Conservation (phyloP, 75 land plant species). For the Adiantum capillusveneris region DNA sequence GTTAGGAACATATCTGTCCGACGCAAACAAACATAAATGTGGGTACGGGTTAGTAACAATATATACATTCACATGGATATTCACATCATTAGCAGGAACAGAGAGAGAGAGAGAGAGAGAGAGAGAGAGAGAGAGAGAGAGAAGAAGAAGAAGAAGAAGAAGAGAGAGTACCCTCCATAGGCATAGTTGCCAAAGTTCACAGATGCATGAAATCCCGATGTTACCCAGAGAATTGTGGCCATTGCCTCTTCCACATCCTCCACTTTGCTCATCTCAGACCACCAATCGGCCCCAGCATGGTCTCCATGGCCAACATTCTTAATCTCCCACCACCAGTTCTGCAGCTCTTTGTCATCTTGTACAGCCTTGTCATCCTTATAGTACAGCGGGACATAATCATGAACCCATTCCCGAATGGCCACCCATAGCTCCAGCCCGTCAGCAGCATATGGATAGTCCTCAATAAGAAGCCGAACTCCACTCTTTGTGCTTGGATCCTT, state of each 20-base stretch:
- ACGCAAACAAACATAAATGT: no score
- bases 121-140: no score
- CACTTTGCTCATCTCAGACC: constrained; percentile 31
- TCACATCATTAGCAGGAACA: no score
- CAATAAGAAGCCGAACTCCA: constrained; percentile 46
- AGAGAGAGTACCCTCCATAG: constrained; percentile 8
- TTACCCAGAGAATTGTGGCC: constrained; percentile 38
- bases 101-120: no score
- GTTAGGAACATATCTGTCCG: constrained; percentile 52
- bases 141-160: no score
- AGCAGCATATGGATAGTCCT: constrained; percentile 54
- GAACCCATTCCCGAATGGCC: constrained; percentile 30
- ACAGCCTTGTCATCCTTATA: constrained; percentile 27
- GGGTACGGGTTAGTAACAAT: no score
- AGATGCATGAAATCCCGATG: constrained; percentile 30
- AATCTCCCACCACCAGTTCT: constrained; percentile 50
- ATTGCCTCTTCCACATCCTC: constrained; percentile 24
- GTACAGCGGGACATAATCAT: constrained; percentile 38
- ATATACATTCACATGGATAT: no score
- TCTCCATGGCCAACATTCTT: constrained; percentile 39
- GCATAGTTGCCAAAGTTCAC: constrained; percentile 62
- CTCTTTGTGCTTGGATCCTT: constrained; percentile 10
- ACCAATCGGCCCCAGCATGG: constrained; percentile 31
- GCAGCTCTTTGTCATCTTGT: constrained; percentile 38
- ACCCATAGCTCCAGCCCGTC: constrained; percentile 50